Base-by-base conservation (phyloP, 2,329 filamentous ascomycete genomes). In the Rhexocercosporidium sp. region DNA sequence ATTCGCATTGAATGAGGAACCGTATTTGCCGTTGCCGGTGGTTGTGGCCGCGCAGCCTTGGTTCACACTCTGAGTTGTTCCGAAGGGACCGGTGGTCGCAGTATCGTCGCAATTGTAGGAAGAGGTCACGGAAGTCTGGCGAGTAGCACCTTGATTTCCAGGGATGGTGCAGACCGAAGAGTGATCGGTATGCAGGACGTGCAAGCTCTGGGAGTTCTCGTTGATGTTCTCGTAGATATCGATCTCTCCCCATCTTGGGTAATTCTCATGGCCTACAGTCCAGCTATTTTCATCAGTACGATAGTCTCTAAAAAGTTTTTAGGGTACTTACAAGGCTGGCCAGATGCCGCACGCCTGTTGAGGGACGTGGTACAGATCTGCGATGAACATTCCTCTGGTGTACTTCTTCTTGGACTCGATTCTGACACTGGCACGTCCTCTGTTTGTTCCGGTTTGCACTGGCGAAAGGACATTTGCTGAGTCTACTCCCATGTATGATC, bases 351-450 rank as follows among this genome's bases (percentile, higher is more conserved):
- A 93, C 59, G 86, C 81, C 1, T 88, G 87, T 83, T 83, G 57
- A 1, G 91, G 91, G 88, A 93, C 93, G 72, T 93, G 90, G n/a
- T 82, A 81, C 56, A 93, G 84, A 76, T 93, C 91, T 27, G 90
- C 82, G 56, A 93, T 87, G 71, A 93, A 87, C 8, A 93, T 83
- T 0, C 89, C 91, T 70, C 88, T 82, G 34, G 83, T 86, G 77
- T 88, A 94, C 3, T 81, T 77, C 62, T 86, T 82, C 66, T 86
- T 89, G 77, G 88, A 91, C 65, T 88, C 86, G 25, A 93, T 78
- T 22, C 90, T 85, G 57, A 93, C 84, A 72, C 88, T 91, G 9
- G 83, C 81, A 29, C 84, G 78, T 27, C 83, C 84, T n/a, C 79
- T 74, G 56, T 14, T 61, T 11, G 59, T 64, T 22, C 77, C 78